Base-by-base conservation (phyloP, 768 basidiomycete genomes). In the Auriscalpium vulgare region DNA sequence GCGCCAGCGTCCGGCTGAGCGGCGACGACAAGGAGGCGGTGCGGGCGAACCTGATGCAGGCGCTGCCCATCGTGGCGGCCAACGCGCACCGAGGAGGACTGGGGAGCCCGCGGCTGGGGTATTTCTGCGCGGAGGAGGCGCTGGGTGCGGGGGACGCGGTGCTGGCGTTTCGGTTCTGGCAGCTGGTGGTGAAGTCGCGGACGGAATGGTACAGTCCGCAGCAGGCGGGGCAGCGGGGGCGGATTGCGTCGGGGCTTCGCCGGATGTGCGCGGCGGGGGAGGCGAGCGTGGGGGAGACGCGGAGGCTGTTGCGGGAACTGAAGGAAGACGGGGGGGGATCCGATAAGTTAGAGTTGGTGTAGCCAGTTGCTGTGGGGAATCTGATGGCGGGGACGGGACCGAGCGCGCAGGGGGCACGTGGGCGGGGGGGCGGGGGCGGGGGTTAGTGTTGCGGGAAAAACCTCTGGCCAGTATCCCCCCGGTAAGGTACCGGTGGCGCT, bases 131-230 rank as follows among this genome's bases (percentile, higher is more conserved):
- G 17, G 64, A 62, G 13, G 73, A 74, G 8, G 75, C 82, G n/a
- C 66, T 88, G 55, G 69, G 69, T 43, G 72, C 75, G 37, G 68
- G 75, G 17, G 75, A 82, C 47, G 75, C 82, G 0, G 56, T 61
- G 58, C 67, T 82, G 69, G 87, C 84, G 1, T 85, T 74, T 70
- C 68, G 69, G 47, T 86, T 87, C 66, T 88, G 86, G 86, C 62
- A 66, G 49, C 60, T 67, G 50, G 66, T 85, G 56, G 50, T 87
- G 11, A 70, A 65, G 56, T 65, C 66, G 29, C 76, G 70, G 65
- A 69, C 75, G 7, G 71, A 78, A 54, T 81, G 79, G 79, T 60
- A 65, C 6, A 81, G 84, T 64, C 34, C 17, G 17, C 74, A 76
- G 62, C 82, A 84, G 60, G 57, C 51, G 29, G 54, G 51, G 37